Percentiles rank a stretch among this genome's conserved stretches.
These are phyloP conservation scores for Zygosaccharomyces pseudobailii DNA, from an alignment of 1,139 yeast species.

Conservation along the genomic window DNA sequence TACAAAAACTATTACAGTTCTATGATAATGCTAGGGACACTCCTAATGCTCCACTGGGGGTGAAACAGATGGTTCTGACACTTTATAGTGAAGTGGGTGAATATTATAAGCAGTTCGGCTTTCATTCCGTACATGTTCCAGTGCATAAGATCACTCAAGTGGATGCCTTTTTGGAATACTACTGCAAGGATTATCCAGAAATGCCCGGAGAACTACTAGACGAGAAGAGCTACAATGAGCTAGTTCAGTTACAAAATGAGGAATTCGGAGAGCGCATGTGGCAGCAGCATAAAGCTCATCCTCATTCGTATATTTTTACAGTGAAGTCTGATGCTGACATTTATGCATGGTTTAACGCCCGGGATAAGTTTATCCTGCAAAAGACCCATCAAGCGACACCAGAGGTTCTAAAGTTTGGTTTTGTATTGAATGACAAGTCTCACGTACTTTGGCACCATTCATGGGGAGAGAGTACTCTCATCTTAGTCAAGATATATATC, in stretches of 20 bases:
- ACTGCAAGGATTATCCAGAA: constrained; percentile 14
- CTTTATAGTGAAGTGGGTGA: constrained; percentile 73
- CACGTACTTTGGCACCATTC: constrained; percentile 47
- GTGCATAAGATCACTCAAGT: constrained; percentile 30
- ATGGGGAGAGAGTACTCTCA: constrained; percentile 38
- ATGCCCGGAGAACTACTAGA: constrained; percentile 29
- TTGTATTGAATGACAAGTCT: constrained; percentile 27
- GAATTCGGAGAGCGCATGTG: constrained; percentile 28
- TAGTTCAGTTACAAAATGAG: constrained; percentile 34
- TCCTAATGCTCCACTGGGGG: constrained; percentile 23
- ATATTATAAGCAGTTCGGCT: constrained; percentile 57
- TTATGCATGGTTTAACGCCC: constrained; percentile 41
- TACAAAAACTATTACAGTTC: constrained; percentile 36
- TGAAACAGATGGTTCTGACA: constrained; percentile 42
- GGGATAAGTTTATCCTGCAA: constrained; percentile 39
- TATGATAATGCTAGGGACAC: constrained; percentile 38
- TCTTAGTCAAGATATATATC: constrained; percentile 31
- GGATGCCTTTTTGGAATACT: constrained; percentile 17
- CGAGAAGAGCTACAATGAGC: constrained; percentile 34
- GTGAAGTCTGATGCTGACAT: constrained; percentile 38
- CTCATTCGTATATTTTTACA: constrained; percentile 32
- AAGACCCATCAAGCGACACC: constrained; percentile 12
- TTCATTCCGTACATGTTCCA: constrained; percentile 47
- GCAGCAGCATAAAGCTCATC: constrained; percentile 31
- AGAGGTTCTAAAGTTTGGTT: constrained; percentile 32